Evolutionary conservation across 257 asterid species (phyloP).

Genomic region (Capsicum pubescens): DNA sequence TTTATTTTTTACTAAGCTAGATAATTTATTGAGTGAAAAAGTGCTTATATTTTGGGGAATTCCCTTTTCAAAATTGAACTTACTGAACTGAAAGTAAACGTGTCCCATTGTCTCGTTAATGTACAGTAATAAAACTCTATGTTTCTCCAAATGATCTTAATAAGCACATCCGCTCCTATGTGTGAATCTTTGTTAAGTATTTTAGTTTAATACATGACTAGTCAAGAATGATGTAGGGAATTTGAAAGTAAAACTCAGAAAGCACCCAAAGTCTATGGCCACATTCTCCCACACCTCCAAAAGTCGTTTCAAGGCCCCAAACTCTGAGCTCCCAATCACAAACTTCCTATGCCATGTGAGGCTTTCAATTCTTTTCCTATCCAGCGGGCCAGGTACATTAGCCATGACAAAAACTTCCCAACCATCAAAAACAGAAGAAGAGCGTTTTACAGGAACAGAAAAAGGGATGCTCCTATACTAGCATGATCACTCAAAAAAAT

Average conservation of each 20-base stretch:
- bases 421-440: neutral
- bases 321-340: neutral
- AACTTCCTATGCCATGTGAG: neutral
- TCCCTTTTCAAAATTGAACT: neutral
- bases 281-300: constrained; percentile 21
- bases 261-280: neutral
- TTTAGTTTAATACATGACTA: neutral
- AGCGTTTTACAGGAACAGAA: neutral
- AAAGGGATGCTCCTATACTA: neutral
- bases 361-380: neutral
- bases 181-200: neutral
- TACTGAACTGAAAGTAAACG: neutral
- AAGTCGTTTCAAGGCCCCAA: neutral
- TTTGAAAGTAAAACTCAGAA: constrained; percentile 9
- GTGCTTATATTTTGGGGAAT: neutral
- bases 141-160: neutral
- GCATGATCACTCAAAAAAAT: neutral
- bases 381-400: neutral
- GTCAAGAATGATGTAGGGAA: neutral
- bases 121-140: neutral
- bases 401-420: neutral
- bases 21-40: constrained; percentile 17
- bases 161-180: neutral
- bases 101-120: neutral
- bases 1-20: neutral